Base-by-base conservation (phyloP, 108 stramenopile genomes). In the Chaetoceros muelleri region DNA sequence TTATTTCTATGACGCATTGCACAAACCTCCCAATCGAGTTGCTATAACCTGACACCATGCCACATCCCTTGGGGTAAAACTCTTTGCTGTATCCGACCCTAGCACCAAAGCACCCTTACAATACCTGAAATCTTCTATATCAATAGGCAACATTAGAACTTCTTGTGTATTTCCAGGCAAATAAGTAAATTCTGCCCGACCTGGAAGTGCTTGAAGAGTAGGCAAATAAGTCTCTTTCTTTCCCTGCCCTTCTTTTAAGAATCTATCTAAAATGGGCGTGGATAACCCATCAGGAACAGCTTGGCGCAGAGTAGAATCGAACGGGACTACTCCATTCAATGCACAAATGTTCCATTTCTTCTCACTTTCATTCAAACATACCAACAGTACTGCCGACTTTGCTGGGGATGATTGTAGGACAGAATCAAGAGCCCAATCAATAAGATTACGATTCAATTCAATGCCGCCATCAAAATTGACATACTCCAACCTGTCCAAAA, bases 181-280 rank as follows among this genome's bases (percentile, higher is more conserved):
- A 58, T 84, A 87, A 0, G 81, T 78, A 57, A 90, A 80, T 66
- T 90, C 89, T 8, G 68, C 73, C 50, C 66, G 69, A 16, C 89
- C 89, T 16, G 89, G 89, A 1, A 90, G 61, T 26, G 85, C 81
- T 61, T 86, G 89, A 44, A 90, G 67, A 0, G 85, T 90, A 19
- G 89, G 89, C 21, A 90, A 70, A 53, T 90, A 90, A 3, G 85
- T 76, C 62, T 90, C 89, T 25, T 66, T 70, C 31, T 66, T 66
- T n/a, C 47, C 28, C 7, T 64, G 69, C 25, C 29, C 67, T 45
- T 63, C 59, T 7, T 63, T 64, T 8, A 58, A 29, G 56, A 86
- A 78, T 46, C 85, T 70, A 64, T 86, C 78, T 28, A 90, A 60
- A 44, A 90, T 87, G 1, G 89, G 83, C 27, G 80, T 83, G 1